A percentile compares a stretch with the other conserved stretches of the same genome.
Conservation (phyloP, 2,329 filamentous ascomycete species). For the Verticillium nonalfalfae region DNA sequence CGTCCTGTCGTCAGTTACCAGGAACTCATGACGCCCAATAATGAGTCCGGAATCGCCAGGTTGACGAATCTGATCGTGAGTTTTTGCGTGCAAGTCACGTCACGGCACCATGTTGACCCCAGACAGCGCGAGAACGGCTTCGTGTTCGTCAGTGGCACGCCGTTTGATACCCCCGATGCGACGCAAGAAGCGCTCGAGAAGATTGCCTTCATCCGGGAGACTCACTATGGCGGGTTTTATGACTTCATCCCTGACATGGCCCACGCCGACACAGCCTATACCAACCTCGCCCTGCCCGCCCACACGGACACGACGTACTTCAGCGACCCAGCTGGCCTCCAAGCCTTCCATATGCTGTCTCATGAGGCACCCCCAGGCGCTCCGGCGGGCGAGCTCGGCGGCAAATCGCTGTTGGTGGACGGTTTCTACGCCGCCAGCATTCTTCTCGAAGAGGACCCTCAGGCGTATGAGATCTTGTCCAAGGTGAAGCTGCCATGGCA, state of each 20-base stretch:
- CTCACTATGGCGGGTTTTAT: conserved; percentile 76
- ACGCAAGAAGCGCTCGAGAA: conserved; percentile 71
- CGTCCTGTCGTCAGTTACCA: conserved; percentile 56
- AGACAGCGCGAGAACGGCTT: conserved; percentile 63
- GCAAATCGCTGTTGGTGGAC: conserved; percentile 77
- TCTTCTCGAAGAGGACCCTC: conserved; percentile 46
- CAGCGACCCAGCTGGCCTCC: conserved; percentile 82
- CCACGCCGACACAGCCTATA: conserved; percentile 88
- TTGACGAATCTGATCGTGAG: conserved; percentile 61
- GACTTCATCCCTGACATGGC: conserved; percentile 89
- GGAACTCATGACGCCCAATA: conserved; percentile 47
- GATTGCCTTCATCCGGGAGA: conserved; percentile 82
- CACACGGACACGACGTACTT: conserved; percentile 98
- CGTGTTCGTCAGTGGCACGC: conserved; percentile 67
- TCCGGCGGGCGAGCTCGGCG: conserved; percentile 45
- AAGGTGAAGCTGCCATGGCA: conserved; percentile 63
- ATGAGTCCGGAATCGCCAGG: conserved; percentile 47
- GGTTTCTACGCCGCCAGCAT: conserved; percentile 67
- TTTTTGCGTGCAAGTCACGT: not conserved
- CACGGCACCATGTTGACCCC: conserved; percentile 6
- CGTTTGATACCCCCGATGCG: conserved; percentile 55
- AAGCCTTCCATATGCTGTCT: conserved; percentile 87
- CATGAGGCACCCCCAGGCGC: conserved; percentile 52
- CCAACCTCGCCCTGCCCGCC: conserved; percentile 70
- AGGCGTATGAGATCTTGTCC: conserved; percentile 52